A percentile compares a stretch with the other conserved stretches of the same genome.
phyloP scores from a whole-genome alignment of 306 rosid genomes.

The Quercus berberidifolia region DNA sequence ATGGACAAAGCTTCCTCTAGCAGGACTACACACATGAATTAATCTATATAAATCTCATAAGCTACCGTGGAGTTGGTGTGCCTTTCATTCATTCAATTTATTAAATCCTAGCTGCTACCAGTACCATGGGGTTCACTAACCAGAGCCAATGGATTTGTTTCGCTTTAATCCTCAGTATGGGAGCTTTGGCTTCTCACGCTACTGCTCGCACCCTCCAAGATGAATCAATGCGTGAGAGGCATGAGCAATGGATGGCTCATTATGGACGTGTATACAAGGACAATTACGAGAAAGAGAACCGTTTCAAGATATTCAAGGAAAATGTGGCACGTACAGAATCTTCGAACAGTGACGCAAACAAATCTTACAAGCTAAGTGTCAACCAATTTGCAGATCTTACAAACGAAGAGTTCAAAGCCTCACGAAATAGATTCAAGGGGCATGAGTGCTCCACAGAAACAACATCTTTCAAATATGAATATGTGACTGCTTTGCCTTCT shows the following conservation, averaged over 20 bases:
- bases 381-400: slow-evolving; percentile 28
- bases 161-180: slow-evolving; percentile 18
- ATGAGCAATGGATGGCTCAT: slow-evolving; percentile 34
- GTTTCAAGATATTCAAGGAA: slow-evolving; percentile 23
- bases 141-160: slow-evolving; percentile 10
- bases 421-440: slow-evolving; percentile 18
- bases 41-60: neutral
- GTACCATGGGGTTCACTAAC: slow-evolving; percentile 25
- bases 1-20: too few relatives aligned
- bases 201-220: slow-evolving; percentile 36
- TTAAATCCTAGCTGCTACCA: neutral
- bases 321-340: slow-evolving; percentile 11
- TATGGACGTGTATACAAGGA: slow-evolving; percentile 23
- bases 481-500: neutral
- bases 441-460: slow-evolving; percentile 1
- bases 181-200: slow-evolving; percentile 23
- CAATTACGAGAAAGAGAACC: slow-evolving; percentile 7
- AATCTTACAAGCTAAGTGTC: slow-evolving; percentile 20
- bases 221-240: slow-evolving; percentile 22
- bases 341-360: slow-evolving; percentile 3
- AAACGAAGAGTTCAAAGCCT: slow-evolving; percentile 25
- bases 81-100: neutral
- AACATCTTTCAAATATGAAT: slow-evolving; percentile 19
- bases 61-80: neutral
- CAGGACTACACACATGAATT: neutral